These are phyloP conservation scores for Asterella californica DNA, from an alignment of 225 moss, liverwort and hornwort genomes.

Conservation along the genomic window DNA sequence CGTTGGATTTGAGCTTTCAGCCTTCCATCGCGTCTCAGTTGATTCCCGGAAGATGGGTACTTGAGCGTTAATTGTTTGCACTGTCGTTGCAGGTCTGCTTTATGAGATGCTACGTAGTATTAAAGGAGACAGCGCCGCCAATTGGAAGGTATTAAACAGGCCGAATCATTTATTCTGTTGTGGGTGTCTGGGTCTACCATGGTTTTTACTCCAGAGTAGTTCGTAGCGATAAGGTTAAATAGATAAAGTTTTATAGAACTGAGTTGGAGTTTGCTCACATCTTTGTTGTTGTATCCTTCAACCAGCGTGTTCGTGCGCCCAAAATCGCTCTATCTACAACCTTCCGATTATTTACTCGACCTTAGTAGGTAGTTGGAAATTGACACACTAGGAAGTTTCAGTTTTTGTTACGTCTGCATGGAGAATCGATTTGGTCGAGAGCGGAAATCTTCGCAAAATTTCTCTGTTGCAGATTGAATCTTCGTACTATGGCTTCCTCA, in stretches of 20 bases:
- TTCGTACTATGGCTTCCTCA: too few relatives aligned
- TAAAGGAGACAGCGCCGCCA: conserved; percentile 53
- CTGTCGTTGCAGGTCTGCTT: conserved; percentile 55
- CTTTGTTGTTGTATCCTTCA: background rate
- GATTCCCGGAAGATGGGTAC: background rate
- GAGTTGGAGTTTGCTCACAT: background rate
- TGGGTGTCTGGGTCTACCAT: background rate
- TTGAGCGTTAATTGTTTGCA: background rate
- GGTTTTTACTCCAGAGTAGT: background rate
- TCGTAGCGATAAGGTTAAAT: background rate
- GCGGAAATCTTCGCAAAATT: background rate
- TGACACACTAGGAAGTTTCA: background rate
- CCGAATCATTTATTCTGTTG: background rate
- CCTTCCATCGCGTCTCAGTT: background rate
- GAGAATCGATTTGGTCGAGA: background rate
- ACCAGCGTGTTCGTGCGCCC: background rate
- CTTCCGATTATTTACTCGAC: too few relatives aligned
- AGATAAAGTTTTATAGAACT: background rate
- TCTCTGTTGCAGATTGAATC: too few relatives aligned
- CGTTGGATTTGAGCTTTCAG: background rate
- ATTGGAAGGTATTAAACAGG: conserved; percentile 71
- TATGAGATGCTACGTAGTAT: conserved; percentile 79
- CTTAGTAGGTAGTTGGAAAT: too few relatives aligned
- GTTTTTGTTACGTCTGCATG: background rate
- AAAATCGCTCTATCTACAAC: too few relatives aligned